Percentiles rank a stretch among this genome's conserved stretches.
These are phyloP conservation scores for Penicillium desertorum DNA, from an alignment of 495 filamentous ascomycete species.

Conservation along the genomic window DNA sequence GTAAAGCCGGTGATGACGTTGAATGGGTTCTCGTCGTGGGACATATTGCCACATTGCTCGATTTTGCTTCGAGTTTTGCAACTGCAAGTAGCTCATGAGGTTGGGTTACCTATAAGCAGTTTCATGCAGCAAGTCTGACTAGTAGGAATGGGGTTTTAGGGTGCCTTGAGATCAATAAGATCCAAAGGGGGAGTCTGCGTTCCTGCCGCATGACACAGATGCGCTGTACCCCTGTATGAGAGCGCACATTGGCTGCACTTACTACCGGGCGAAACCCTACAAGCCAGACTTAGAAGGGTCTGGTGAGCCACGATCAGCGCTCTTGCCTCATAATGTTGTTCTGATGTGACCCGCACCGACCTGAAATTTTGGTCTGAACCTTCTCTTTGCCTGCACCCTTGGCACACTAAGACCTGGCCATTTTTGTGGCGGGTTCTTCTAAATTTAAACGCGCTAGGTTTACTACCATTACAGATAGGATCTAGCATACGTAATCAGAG, in stretches of 20 bases:
- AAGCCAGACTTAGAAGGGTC: neutral
- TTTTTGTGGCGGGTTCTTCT: too few relatives aligned
- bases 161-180: neutral
- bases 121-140: neutral
- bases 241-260: neutral
- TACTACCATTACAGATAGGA: too few relatives aligned
- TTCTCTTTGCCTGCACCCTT: too few relatives aligned
- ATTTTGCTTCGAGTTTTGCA: neutral
- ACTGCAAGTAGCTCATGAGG: neutral
- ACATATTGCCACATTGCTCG: too few relatives aligned
- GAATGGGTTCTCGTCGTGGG: neutral
- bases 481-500: neutral
- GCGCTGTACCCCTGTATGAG: neutral
- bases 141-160: neutral
- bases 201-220: neutral
- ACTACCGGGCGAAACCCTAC: neutral
- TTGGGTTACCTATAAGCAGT: neutral
- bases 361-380: neutral
- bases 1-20: neutral
- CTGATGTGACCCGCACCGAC: neutral
- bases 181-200: neutral
- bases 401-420: too few relatives aligned
- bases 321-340: neutral
- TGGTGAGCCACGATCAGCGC: neutral
- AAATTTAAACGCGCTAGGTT: too few relatives aligned